Conservation (phyloP, 2,329 filamentous ascomycete genomes). For the Phoma herbarum region DNA sequence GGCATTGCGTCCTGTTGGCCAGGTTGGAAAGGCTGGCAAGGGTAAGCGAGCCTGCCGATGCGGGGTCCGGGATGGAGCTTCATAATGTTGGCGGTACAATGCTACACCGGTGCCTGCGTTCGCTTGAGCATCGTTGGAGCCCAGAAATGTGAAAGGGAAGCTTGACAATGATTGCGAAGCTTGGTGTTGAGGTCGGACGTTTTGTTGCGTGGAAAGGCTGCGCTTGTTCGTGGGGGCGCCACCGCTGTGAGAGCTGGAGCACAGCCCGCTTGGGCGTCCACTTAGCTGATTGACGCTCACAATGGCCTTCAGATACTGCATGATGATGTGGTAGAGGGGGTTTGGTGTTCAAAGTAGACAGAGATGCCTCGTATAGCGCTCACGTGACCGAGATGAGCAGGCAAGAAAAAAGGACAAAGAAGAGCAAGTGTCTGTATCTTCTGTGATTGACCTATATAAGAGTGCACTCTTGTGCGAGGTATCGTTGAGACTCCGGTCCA, state of each 20-base stretch:
- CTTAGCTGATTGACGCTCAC: constrained; percentile 7
- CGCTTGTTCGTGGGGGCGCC: not conserved
- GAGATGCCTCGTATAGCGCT: not conserved
- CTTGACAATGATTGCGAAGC: constrained; percentile 13
- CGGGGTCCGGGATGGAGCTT: constrained; percentile 19
- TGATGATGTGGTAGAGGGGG: not conserved
- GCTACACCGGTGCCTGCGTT: not conserved
- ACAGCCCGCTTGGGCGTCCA: constrained; percentile 6
- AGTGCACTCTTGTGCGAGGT: not conserved
- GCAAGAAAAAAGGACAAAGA: not conserved
- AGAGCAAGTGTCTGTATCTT: not conserved
- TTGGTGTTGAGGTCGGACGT: constrained; percentile 7
- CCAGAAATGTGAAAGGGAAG: constrained; percentile 3
- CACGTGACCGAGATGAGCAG: not conserved
- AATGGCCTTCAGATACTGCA: not conserved
- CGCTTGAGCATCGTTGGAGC: not conserved
- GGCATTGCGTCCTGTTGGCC: constrained; percentile 20
- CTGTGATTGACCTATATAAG: not conserved
- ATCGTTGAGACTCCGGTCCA: not conserved
- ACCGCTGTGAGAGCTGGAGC: constrained; percentile 5
- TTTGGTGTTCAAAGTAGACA: not conserved
- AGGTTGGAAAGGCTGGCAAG: constrained; percentile 5
- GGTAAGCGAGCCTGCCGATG: constrained; percentile 13
- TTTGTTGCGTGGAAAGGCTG: constrained; percentile 4
- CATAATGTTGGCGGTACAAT: not conserved